Evolutionary conservation across 2,329 filamentous ascomycete genomes (phyloP).

Genomic region (Diaporthe citrichinensis): DNA sequence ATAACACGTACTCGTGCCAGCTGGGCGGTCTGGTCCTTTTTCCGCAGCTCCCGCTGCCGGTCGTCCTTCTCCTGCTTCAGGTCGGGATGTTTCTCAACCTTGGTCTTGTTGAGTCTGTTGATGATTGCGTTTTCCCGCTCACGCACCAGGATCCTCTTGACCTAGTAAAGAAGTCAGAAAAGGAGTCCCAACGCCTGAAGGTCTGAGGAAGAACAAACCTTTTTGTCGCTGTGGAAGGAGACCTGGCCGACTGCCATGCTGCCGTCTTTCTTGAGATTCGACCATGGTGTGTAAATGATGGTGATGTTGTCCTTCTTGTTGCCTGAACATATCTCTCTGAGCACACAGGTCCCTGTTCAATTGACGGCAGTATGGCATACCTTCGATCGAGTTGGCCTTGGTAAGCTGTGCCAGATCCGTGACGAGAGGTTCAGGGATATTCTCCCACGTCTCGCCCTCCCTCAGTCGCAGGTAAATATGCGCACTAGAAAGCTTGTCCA

Average conservation of each 20-base stretch:
- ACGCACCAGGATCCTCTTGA: slow-evolving; percentile 85
- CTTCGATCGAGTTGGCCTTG: slow-evolving; percentile 99
- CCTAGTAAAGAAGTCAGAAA: slow-evolving; percentile 56
- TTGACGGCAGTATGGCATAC: slow-evolving; percentile 56
- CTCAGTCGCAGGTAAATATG: slow-evolving; percentile 93
- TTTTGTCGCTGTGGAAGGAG: slow-evolving; percentile 89
- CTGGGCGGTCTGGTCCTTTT: slow-evolving; percentile 75
- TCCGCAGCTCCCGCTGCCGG: slow-evolving; percentile 77
- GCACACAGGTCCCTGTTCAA: neutral
- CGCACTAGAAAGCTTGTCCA: slow-evolving; percentile 95
- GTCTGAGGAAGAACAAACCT: slow-evolving; percentile 54
- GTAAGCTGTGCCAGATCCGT: slow-evolving; percentile 96
- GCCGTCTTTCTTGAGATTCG: slow-evolving; percentile 94
- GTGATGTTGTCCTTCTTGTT: slow-evolving; percentile 99
- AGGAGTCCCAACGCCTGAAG: neutral
- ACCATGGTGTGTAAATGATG: slow-evolving; percentile 96
- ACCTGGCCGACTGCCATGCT: slow-evolving; percentile 97
- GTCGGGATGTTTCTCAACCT: slow-evolving; percentile 88
- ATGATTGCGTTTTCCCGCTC: slow-evolving; percentile 90
- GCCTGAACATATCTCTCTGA: slow-evolving; percentile 62
- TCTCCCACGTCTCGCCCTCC: slow-evolving; percentile 86
- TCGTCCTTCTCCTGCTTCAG: slow-evolving; percentile 86
- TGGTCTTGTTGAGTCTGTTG: slow-evolving; percentile 99
- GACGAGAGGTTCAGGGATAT: slow-evolving; percentile 80
- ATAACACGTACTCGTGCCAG: slow-evolving; percentile 70